Percentiles rank a stretch among this genome's conserved stretches.
phyloP scores from a whole-genome alignment of 2,329 filamentous ascomycete genomes.

The Didymosphaeria variabile region DNA sequence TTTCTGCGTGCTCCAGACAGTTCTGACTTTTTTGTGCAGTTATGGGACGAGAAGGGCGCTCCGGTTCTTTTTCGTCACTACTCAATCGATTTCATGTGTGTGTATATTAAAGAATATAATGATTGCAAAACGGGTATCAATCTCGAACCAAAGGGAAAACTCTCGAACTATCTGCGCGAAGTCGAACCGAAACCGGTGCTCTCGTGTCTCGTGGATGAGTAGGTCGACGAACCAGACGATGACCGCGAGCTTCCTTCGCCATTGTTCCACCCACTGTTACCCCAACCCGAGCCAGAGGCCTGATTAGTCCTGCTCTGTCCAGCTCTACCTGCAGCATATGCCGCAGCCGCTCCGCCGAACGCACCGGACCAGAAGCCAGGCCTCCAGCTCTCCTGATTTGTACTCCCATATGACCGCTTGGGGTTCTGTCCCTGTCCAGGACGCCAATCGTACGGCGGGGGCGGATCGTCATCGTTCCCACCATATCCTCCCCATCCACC shows the following conservation, averaged over 20 bases:
- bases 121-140: constrained; percentile 39
- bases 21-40: no score
- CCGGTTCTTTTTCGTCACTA: not conserved
- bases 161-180: constrained; percentile 43
- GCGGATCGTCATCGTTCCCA: constrained; percentile 56
- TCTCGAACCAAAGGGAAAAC: constrained; percentile 33
- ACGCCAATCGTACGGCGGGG: constrained; percentile 58
- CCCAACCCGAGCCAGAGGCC: constrained; percentile 45
- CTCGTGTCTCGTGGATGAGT: constrained; percentile 64
- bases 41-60: not conserved
- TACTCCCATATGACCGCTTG: constrained; percentile 28
- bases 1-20: no score
- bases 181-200: constrained; percentile 80
- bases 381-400: constrained; percentile 63
- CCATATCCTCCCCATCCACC: constrained; percentile 40
- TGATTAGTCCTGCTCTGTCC: constrained; percentile 52
- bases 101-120: not conserved
- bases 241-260: constrained; percentile 49
- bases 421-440: constrained; percentile 23
- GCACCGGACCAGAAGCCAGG: constrained; percentile 79
- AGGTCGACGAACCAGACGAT: constrained; percentile 37
- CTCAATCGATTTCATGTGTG: not conserved
- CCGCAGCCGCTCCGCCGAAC: constrained; percentile 74
- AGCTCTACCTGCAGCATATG: constrained; percentile 66
- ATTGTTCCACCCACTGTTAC: constrained; percentile 44